A percentile compares a stretch with the other conserved stretches of the same genome.
These are phyloP conservation scores for Vigna radiata DNA, from an alignment of 306 rosid species.

Conservation along the genomic window DNA sequence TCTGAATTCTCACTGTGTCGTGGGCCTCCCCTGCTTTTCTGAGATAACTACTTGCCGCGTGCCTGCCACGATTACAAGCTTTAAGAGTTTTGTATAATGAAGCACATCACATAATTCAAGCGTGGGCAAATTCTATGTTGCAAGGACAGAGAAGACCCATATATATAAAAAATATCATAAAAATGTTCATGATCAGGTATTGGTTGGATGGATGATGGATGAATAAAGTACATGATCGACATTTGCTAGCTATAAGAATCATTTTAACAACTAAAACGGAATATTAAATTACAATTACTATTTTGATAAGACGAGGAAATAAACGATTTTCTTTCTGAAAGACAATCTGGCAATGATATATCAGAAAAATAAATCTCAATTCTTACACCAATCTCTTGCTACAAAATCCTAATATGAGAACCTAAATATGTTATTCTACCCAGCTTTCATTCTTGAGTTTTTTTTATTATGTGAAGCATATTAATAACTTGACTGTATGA, in stretches of 20 bases:
- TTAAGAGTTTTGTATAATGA: slow-evolving; percentile 11
- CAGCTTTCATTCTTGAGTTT: slow-evolving; percentile 1
- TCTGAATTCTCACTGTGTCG: slow-evolving; percentile 70
- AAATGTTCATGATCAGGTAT: slow-evolving; percentile 1
- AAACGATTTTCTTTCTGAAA: not conserved
- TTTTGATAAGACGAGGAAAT: not conserved
- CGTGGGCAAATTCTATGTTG: slow-evolving; percentile 16
- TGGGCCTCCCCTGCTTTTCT: slow-evolving; percentile 86
- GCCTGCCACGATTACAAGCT: slow-evolving; percentile 54
- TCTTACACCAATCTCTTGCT: slow-evolving; percentile 7
- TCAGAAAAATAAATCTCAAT: not conserved
- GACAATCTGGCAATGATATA: not conserved
- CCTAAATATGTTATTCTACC: not conserved
- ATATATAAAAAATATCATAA: not conserved
- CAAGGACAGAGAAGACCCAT: slow-evolving; percentile 14
- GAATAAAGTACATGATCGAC: slow-evolving; percentile 15
- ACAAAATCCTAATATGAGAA: not conserved
- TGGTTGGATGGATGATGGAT: not conserved
- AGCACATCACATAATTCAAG: not conserved
- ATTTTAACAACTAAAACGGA: not conserved
- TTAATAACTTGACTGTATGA: slow-evolving; percentile 7
- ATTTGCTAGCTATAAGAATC: not conserved
- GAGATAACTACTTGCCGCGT: slow-evolving; percentile 76
- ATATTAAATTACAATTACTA: slow-evolving; percentile 17
- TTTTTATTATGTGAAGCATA: not conserved